A percentile compares a stretch with the other conserved stretches of the same genome.
Conservation (phyloP, 176 grass and related monocot genomes). For the Eremochloa ophiuroides region DNA sequence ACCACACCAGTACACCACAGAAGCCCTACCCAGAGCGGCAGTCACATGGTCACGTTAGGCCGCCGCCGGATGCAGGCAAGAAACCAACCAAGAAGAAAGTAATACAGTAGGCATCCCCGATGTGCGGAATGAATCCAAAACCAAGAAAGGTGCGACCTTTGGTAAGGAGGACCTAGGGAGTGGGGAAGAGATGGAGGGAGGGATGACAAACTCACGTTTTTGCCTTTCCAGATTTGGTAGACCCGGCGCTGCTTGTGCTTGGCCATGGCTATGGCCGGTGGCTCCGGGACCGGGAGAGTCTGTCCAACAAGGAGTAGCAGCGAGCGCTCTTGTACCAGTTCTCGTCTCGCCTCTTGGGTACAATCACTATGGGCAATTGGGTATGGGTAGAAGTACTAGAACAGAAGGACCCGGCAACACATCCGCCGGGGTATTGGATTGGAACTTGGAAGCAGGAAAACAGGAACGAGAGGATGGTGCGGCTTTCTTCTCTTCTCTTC, state of each 20-base stretch:
- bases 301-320: background rate
- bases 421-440: too few relatives aligned
- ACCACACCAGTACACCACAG: background rate
- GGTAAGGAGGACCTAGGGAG: background rate
- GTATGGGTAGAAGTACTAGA: too few relatives aligned
- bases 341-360: too few relatives aligned
- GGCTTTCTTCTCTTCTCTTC: too few relatives aligned
- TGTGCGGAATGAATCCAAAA: background rate
- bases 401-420: too few relatives aligned
- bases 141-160: slow-evolving; percentile 16
- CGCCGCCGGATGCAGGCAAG: background rate
- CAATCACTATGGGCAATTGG: too few relatives aligned
- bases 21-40: background rate
- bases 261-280: slow-evolving; percentile 44
- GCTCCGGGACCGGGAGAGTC: background rate
- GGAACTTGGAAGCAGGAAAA: too few relatives aligned
- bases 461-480: too few relatives aligned
- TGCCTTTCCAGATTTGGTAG: slow-evolving; percentile 76
- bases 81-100: background rate
- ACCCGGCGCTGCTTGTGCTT: slow-evolving; percentile 58
- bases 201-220: slow-evolving; percentile 58
- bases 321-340: background rate
- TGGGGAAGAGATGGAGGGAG: background rate
- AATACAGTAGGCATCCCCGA: background rate
- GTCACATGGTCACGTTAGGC: background rate